Percentiles rank a stretch among this genome's conserved stretches.
These are phyloP conservation scores for Yamadazyma laniorum DNA, from an alignment of 805 yeast genomes.

Conservation along the genomic window DNA sequence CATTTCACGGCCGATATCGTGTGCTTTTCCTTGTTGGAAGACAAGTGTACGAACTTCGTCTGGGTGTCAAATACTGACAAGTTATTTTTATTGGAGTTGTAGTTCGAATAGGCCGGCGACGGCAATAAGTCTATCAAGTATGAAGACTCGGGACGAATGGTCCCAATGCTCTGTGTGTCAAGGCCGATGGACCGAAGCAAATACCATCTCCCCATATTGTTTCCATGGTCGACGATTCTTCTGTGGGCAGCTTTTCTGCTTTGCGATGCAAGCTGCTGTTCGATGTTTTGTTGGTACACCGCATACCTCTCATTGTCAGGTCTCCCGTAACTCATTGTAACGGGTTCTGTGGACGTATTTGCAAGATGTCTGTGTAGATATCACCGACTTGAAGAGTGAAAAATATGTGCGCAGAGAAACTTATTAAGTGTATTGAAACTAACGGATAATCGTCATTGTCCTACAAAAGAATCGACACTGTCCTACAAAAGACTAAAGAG, in stretches of 20 bases:
- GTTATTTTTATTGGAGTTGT: conserved; percentile 31
- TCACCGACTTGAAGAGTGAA: no score
- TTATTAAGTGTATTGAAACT: no score
- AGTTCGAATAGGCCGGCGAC: conserved; percentile 52
- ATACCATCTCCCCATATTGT: conserved; percentile 65
- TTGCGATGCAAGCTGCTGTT: conserved; percentile 45
- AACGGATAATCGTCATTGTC: no score
- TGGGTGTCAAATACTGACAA: conserved; percentile 60
- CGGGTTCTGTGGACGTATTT: no score
- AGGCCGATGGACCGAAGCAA: conserved; percentile 45
- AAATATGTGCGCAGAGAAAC: no score
- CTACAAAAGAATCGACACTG: no score
- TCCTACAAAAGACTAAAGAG: no score
- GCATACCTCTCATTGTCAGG: conserved; percentile 18
- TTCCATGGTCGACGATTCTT: conserved; percentile 76
- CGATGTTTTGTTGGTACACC: conserved; percentile 34
- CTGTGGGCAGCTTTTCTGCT: conserved; percentile 55
- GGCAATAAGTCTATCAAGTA: conserved; percentile 65
- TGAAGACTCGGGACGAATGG: conserved; percentile 66
- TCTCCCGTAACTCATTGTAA: conserved; percentile 9
- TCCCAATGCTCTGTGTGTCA: conserved; percentile 46
- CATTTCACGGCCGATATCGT: conserved; percentile 87
- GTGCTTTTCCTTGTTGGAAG: conserved; percentile 88
- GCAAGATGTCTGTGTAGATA: no score
- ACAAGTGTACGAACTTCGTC: conserved; percentile 83